Evolutionary conservation across 805 yeast species (phyloP).

Genomic region (Scheffersomyces stipitis): DNA sequence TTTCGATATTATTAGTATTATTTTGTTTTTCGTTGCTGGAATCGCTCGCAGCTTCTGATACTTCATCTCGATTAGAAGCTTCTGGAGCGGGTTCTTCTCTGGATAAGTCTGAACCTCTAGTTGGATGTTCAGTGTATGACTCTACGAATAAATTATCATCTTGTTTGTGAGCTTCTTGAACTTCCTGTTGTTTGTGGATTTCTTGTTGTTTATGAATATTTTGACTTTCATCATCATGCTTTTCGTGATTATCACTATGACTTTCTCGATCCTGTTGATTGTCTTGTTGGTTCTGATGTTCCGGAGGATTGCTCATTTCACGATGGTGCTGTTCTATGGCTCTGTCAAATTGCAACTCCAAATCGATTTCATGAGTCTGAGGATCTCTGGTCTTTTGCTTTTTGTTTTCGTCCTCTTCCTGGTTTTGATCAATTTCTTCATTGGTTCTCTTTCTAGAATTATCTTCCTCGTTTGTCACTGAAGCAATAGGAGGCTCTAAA

Average conservation of each 20-base stretch:
- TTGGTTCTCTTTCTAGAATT: constrained; percentile 5
- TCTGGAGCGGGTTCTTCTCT: neutral
- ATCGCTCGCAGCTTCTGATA: no score
- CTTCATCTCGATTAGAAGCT: no score
- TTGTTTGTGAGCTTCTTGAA: no score
- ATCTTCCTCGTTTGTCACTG: neutral
- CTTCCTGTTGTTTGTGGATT: no score
- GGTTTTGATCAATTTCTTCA: neutral
- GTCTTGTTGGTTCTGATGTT: neutral
- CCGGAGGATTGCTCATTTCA: constrained; percentile 8
- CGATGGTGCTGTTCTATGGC: constrained; percentile 17
- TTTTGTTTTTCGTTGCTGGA: neutral
- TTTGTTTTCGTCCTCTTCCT: constrained; percentile 2
- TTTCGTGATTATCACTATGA: neutral
- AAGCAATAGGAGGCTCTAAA: no score
- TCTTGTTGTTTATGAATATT: neutral
- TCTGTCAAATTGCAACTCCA: constrained; percentile 18
- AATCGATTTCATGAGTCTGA: neutral
- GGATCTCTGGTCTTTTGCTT: neutral
- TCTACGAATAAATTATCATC: no score
- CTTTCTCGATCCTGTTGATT: constrained; percentile 1
- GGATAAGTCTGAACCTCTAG: no score
- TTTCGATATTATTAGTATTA: neutral
- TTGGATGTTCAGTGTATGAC: no score
- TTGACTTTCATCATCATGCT: constrained; percentile 1